Evolutionary conservation across 768 basidiomycete species (phyloP).

Genomic region (Tylopilus sp.): DNA sequence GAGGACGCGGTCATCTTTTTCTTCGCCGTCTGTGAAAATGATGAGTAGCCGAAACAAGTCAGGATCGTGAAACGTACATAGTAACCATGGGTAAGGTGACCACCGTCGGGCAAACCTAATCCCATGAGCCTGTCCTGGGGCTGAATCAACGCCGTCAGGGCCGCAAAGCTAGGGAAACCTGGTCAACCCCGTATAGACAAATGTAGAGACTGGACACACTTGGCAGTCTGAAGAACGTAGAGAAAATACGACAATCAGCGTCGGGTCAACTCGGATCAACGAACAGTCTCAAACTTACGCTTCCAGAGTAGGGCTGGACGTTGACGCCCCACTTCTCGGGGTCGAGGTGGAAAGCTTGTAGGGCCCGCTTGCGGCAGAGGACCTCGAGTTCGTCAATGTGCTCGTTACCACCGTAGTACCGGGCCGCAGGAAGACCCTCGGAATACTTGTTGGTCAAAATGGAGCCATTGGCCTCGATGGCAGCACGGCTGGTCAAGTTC

Average conservation of each 20-base stretch:
- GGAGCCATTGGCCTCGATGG: slow-evolving; percentile 98
- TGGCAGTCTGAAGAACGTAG: slow-evolving; percentile 62
- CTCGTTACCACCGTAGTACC: slow-evolving; percentile 98
- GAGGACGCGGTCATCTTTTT: slow-evolving; percentile 99
- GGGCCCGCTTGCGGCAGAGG: slow-evolving; percentile 92
- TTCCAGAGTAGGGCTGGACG: slow-evolving; percentile 97
- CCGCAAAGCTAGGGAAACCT: slow-evolving; percentile 71
- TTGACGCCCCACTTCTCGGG: slow-evolving; percentile 95
- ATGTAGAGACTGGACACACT: slow-evolving; percentile 47
- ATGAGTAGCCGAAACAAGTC: neutral
- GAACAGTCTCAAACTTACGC: slow-evolving; percentile 46
- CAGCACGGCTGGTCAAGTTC: slow-evolving; percentile 95
- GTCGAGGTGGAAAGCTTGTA: slow-evolving; percentile 95
- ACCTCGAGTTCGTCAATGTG: slow-evolving; percentile 95
- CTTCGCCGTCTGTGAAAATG: slow-evolving; percentile 73
- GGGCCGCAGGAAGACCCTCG: slow-evolving; percentile 95
- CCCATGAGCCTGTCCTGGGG: slow-evolving; percentile 99
- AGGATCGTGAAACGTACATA: slow-evolving; percentile 53
- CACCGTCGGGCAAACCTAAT: slow-evolving; percentile 95
- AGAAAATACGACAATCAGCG: slow-evolving; percentile 14
- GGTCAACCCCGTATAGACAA: slow-evolving; percentile 11
- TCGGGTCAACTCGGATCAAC: neutral
- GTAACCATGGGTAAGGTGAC: slow-evolving; percentile 96
- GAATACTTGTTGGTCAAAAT: slow-evolving; percentile 99
- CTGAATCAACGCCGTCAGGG: slow-evolving; percentile 91